phyloP scores from a whole-genome alignment of 208 protist genomes.

The Wallacemonas rigidus region DNA sequence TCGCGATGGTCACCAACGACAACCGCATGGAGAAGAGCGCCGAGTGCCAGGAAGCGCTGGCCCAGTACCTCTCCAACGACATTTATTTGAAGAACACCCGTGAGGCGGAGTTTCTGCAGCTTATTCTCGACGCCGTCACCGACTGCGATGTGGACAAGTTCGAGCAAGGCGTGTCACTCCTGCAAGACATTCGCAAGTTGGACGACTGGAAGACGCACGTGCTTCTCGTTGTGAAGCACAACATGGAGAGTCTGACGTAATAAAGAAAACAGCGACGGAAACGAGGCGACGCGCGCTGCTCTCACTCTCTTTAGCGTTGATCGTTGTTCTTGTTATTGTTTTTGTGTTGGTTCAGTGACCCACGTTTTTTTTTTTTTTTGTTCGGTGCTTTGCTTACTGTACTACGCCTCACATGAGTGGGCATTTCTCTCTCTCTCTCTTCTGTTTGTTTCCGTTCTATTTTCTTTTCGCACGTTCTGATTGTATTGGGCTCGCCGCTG shows the following conservation, averaged over 20 bases:
- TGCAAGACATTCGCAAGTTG: conserved; percentile 72
- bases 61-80: conserved; percentile 62
- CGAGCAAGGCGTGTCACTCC: conserved; percentile 68
- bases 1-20: conserved; percentile 75
- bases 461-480: neutral
- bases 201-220: conserved; percentile 89
- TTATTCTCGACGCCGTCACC: conserved; percentile 72
- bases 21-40: conserved; percentile 67
- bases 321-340: too few species aligned
- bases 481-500: too few species aligned
- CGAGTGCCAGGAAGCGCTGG: conserved; percentile 71
- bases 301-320: neutral
- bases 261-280: too few species aligned
- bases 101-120: conserved; percentile 70
- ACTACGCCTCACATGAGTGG: neutral
- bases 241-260: conserved; percentile 80
- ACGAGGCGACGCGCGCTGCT: neutral
- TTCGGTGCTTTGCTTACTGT: neutral
- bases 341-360: too few species aligned
- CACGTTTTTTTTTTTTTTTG: conserved; percentile 1
- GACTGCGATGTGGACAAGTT: conserved; percentile 80
- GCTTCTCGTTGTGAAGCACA: conserved; percentile 80
- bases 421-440: neutral
- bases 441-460: neutral
- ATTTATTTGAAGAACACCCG: conserved; percentile 82